These are phyloP conservation scores for Ustilago bromivora DNA, from an alignment of 1,284 basidiomycete genomes.

Conservation along the genomic window DNA sequence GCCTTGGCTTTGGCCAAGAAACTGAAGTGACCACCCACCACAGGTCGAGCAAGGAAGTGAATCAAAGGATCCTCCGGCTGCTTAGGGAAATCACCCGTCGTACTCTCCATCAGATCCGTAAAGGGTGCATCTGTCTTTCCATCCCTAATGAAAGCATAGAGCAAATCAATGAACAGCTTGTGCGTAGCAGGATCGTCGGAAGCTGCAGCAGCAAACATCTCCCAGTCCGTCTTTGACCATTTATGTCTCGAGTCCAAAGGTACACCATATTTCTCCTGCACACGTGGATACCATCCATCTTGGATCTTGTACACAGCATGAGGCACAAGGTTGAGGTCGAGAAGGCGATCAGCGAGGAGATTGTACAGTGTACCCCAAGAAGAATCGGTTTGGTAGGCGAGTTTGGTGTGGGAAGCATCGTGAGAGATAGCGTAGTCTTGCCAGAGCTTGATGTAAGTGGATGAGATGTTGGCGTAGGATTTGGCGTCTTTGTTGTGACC, in stretches of 20 bases:
- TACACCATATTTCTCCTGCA: slow-evolving; percentile 63
- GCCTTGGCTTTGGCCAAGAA: slow-evolving; percentile 68
- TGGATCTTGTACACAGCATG: slow-evolving; percentile 67
- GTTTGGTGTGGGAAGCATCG: slow-evolving; percentile 67
- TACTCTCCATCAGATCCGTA: slow-evolving; percentile 65
- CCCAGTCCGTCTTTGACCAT: slow-evolving; percentile 70
- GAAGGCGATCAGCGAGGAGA: slow-evolving; percentile 65
- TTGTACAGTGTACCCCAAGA: slow-evolving; percentile 70
- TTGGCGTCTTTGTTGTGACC: slow-evolving; percentile 55
- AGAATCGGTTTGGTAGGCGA: slow-evolving; percentile 68
- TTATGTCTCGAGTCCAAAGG: slow-evolving; percentile 69
- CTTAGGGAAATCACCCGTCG: slow-evolving; percentile 58
- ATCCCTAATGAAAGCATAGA: slow-evolving; percentile 63
- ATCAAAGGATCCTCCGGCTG: slow-evolving; percentile 60
- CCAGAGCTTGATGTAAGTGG: slow-evolving; percentile 61
- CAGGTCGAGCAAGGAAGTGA: slow-evolving; percentile 68
- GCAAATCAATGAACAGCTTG: slow-evolving; percentile 64
- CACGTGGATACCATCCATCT: slow-evolving; percentile 62
- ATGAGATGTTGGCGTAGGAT: slow-evolving; percentile 56
- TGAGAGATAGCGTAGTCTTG: slow-evolving; percentile 55
- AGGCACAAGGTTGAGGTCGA: slow-evolving; percentile 67
- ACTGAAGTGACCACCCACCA: slow-evolving; percentile 69
- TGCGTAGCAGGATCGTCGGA: slow-evolving; percentile 52
- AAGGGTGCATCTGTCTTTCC: slow-evolving; percentile 68
- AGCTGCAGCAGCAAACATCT: slow-evolving; percentile 67